These are phyloP conservation scores for Ensete ventricosum DNA, from an alignment of 176 grass and related monocot species.

Conservation along the genomic window DNA sequence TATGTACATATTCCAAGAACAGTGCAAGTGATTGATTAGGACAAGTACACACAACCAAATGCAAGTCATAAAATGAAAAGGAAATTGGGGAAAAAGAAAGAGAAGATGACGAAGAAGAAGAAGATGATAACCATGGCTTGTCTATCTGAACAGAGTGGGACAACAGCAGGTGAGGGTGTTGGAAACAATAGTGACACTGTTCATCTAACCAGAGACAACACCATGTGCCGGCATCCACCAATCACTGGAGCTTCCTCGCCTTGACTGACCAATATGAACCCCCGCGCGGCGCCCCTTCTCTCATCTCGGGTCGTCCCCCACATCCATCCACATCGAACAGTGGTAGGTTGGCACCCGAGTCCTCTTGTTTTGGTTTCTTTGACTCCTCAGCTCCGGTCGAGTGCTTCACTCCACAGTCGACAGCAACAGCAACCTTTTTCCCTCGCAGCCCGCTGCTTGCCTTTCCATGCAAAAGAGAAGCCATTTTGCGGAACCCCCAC, in stretches of 20 bases:
- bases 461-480: neutral
- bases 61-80: neutral
- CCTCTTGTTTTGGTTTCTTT: neutral
- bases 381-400: too few relatives aligned
- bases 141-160: neutral
- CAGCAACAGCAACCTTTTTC: neutral
- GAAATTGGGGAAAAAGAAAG: neutral
- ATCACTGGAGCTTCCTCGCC: neutral
- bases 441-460: neutral
- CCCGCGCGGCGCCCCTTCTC: neutral
- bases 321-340: neutral
- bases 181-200: constrained; percentile 3
- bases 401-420: too few relatives aligned
- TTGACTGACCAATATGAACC: neutral
- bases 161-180: neutral
- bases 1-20: too few relatives aligned
- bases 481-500: neutral
- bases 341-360: too few relatives aligned
- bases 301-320: neutral
- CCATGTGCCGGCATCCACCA: neutral
- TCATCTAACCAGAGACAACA: neutral
- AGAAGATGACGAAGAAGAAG: neutral
- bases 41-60: too few relatives aligned
- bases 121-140: too few relatives aligned
- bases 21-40: too few relatives aligned